Conservation (phyloP, 108 stramenopile genomes). For the Pseudonitzschia pungens region DNA sequence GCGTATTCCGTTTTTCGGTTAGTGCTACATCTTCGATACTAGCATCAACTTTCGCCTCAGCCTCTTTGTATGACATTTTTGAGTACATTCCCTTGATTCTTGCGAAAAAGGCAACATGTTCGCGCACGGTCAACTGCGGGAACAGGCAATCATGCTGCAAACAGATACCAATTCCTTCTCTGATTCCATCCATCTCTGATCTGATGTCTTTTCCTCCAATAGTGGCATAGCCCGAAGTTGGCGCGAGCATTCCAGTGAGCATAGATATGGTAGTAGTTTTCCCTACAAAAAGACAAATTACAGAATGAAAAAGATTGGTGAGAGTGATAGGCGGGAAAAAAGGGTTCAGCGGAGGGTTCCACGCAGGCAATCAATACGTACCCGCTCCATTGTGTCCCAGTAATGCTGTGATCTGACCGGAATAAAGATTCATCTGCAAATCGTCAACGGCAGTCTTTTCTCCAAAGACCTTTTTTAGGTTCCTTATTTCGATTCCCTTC, state of each 20-base stretch:
- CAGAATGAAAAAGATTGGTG: background rate
- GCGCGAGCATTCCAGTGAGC: slow-evolving; percentile 91
- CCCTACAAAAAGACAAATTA: background rate
- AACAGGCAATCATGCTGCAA: slow-evolving; percentile 93
- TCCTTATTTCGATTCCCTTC: slow-evolving; percentile 63
- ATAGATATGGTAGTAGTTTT: slow-evolving; percentile 79
- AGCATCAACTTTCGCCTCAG: slow-evolving; percentile 52
- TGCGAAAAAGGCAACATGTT: slow-evolving; percentile 88
- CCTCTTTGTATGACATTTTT: slow-evolving; percentile 51
- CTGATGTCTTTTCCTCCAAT: slow-evolving; percentile 81
- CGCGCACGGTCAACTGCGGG: slow-evolving; percentile 82
- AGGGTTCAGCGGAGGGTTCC: too few species aligned
- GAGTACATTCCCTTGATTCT: slow-evolving; percentile 73
- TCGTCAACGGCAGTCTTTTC: slow-evolving; percentile 91
- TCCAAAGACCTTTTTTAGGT: slow-evolving; percentile 79
- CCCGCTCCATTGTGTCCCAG: slow-evolving; percentile 90
- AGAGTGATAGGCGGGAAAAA: background rate
- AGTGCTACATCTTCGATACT: slow-evolving; percentile 80
- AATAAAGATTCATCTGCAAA: slow-evolving; percentile 86
- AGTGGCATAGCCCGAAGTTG: slow-evolving; percentile 81
- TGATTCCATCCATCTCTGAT: slow-evolving; percentile 59
- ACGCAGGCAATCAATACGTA: background rate
- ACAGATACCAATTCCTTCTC: slow-evolving; percentile 87
- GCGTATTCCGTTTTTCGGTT: slow-evolving; percentile 67
- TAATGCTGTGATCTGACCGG: slow-evolving; percentile 89